Conservation (phyloP, 148 eudicot species). For the Silene latifolia region DNA sequence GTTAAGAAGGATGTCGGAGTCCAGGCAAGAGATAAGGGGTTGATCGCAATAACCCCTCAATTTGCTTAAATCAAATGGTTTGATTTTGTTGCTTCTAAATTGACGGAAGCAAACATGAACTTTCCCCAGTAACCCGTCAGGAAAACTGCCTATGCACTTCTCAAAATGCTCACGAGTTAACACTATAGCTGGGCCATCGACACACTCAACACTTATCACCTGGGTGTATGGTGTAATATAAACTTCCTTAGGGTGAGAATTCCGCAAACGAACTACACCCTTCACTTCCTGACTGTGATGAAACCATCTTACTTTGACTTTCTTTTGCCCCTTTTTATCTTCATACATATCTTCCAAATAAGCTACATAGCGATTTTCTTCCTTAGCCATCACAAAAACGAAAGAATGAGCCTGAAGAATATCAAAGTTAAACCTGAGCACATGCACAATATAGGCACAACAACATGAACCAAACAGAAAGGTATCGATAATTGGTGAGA, state of each 20-base stretch:
- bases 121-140: conserved; percentile 49
- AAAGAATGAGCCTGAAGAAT: conserved; percentile 67
- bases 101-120: conserved; percentile 81
- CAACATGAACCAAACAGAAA: neutral
- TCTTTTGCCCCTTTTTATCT: conserved; percentile 88
- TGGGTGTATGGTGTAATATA: conserved; percentile 89
- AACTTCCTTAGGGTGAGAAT: conserved; percentile 86
- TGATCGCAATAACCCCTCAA: conserved; percentile 82
- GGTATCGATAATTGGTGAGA: neutral
- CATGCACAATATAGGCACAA: neutral
- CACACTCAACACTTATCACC: conserved; percentile 92
- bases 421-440: conserved; percentile 1
- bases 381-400: conserved; percentile 97
- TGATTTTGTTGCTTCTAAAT: conserved; percentile 67
- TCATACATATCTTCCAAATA: conserved; percentile 98
- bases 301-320: conserved; percentile 98
- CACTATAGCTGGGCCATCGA: conserved; percentile 90
- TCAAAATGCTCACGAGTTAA: conserved; percentile 84
- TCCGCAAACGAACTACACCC: conserved; percentile 56
- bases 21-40: conserved; percentile 69
- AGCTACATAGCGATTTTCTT: conserved; percentile 74
- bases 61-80: conserved; percentile 82
- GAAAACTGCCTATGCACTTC: conserved; percentile 55
- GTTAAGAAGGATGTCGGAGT: conserved; percentile 42
- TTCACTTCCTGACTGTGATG: conserved; percentile 85